Base-by-base conservation (phyloP, 2,329 filamentous ascomycete genomes). In the Rasamsonia emersonii region DNA sequence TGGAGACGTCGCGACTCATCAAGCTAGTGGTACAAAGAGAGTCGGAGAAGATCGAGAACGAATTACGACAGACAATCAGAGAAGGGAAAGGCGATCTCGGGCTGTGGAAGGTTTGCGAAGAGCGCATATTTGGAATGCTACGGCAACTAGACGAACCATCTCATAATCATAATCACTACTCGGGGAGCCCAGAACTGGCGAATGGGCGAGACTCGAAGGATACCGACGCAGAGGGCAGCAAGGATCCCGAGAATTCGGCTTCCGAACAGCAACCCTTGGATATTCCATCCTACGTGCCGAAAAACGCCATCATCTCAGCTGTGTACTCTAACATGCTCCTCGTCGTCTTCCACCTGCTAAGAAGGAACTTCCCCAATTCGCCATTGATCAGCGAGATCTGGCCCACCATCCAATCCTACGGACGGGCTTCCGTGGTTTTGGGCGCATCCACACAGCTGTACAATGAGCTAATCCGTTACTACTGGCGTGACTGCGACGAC, bases 291-390 rank as follows among this genome's bases (percentile, higher is more conserved):
- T 37, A 42, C 9, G 45, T 61, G 8, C 52, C 58, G 6, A 34
- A 47, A 5, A 43, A 52, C 19, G 41, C 46, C 0, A 49, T 63
- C 14, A 44, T 63, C 13, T 45, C 46, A 3, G 44, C 43, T n/a
- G 44, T 62, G 7, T 68, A 67, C 40, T 59, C 61, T 4, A 48
- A 47, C n/a, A 51, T 56, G 13, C 54, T 63, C 11, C 53, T 65
- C 4, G 42, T 55, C 20, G 59, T 60, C 3, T 56, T 65, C 18
- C 56, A 56, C 10, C 43, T 64, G 4, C 49, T 65, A 11, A 58
- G 56, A 33, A 45, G 49, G 5, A 47, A 62, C 33, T 61, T 58
- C 39, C 62, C 62, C 0, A 49, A 51, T 7, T 67, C 63, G 1
- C 51, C 46, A 3, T 50, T 62, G 15, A 53, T 60, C 32, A 40